Evolutionary conservation across 2,329 filamentous ascomycete genomes (phyloP), one percentile per base, ranked within the genome.

Genomic region (Rhinocladiella similis): DNA sequence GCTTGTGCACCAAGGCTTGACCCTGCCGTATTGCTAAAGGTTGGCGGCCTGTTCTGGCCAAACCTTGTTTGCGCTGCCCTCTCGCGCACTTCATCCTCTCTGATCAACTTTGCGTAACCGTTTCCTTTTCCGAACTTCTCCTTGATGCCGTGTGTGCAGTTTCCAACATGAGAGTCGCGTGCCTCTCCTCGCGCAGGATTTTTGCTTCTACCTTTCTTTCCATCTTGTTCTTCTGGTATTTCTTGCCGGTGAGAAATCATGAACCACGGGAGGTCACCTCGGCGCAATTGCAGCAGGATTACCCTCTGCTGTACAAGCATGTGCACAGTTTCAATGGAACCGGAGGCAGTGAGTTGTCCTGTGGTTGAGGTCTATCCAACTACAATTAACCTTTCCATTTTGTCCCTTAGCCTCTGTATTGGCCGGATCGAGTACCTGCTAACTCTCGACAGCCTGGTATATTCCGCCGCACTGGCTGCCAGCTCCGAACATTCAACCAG

Each of bases 251-350:
- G 19, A 35, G 20, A 20, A 53, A 59, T 48, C 38, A 52, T 45
- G 36, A 50, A 46, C 7, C 43, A 29, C 43, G 22, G 7, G 12
- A 20, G 7, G n/a, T 33, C 5, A 36, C 22, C 35, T 16, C 38
- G n/a, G 33, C 35, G 38, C 47, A 53, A 20, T 27, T 59, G 27
- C 48, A 50, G 39, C 43, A 50, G 25, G 49, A 36, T 46, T 56
- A 56, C 33, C 57, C 57, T 33, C 50, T 59, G 20, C 50, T 59
- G 41, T 59, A 42, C 45, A 49, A 46, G 18, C 57, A 59, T 39
- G 57, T 59, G 43, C 57, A 59, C 47, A 41, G 19, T 19, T 59
- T 56, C 53, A 59, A 59, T 43, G 56, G 56, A 36, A 56, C 45
- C 22, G 57, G 57, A 45, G 57, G 57, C 42, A 53, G 57, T 59